Evolutionary conservation across 148 eudicot genomes (phyloP).

Genomic region (Chenopodium suecicum): DNA sequence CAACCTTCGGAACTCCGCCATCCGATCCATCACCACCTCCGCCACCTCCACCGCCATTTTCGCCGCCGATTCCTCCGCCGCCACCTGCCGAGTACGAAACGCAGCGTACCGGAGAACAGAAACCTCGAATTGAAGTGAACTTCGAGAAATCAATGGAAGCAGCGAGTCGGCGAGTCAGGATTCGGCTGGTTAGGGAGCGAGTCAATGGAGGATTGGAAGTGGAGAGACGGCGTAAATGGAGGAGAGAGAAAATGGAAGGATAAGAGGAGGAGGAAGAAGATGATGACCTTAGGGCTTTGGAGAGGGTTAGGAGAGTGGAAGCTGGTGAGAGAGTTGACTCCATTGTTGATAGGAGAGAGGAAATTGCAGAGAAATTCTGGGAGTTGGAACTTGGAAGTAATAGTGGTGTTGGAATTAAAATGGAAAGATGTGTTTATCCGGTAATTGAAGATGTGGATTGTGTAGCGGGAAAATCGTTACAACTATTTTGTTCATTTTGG

Average conservation of each 20-base stretch:
- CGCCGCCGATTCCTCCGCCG: constrained; percentile 46
- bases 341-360: constrained; percentile 35
- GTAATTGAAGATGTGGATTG: no score
- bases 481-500: no score
- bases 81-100: constrained; percentile 46
- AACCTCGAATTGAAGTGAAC: constrained; percentile 12
- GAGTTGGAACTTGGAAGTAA: no score
- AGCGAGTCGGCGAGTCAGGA: constrained; percentile 32
- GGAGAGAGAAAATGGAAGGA: constrained; percentile 26
- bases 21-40: constrained; percentile 55
- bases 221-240: constrained; percentile 35
- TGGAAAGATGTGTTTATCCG: no score
- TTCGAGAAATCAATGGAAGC: constrained; percentile 11
- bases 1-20: constrained; percentile 38
- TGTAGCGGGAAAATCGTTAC: no score
- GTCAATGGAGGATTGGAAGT: constrained; percentile 14
- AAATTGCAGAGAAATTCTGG: no score
- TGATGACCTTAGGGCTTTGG: constrained; percentile 48
- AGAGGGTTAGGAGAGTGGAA: constrained; percentile 28
- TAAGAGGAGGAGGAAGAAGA: neutral
- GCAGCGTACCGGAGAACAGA: neutral
- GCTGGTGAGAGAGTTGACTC: constrained; percentile 55
- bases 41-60: constrained; percentile 44
- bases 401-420: no score
- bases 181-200: constrained; percentile 28